Base-by-base conservation (phyloP, 768 basidiomycete species). In the Pulveroboletus frians region DNA sequence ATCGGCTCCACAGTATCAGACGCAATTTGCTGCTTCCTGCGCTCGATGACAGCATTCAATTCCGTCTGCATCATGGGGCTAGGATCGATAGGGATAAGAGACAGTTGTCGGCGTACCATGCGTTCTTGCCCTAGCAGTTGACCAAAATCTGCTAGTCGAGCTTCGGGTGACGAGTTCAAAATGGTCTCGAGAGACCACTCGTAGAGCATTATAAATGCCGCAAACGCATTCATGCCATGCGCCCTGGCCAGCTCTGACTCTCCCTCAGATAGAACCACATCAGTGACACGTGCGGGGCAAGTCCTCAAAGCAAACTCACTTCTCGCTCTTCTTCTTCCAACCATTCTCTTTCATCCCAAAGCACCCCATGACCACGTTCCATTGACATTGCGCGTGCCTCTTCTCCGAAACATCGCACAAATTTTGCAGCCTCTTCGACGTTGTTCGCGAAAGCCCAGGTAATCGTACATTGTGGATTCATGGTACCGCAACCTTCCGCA, bases 201-300 rank as follows among this genome's bases (percentile, higher is more conserved):
- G 45, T 73, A 79, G 2, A 88, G 67, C 49, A 90, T 75, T 4
- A 83, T 66, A n/a, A 77, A 74, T 6, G 88, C 81, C 1, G 81
- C 80, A 60, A 88, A 86, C 6, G 71, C 66, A 50, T 90, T 90
- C 79, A 90, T 81, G 14, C 84, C 83, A 5, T 72, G 67, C 9
- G 79, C 70, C 1, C 64, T 60, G 0, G 79, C 76, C 41, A 91
- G 68, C 54, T 79, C 74, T 23, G 70, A 69, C 53, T 89, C 87
- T 31, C 81, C 79, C 85, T 88, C 60, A 20, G 31, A 44, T 46
- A 9, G 42, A 50, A 21, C 27, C 46, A 47, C 34, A 47, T 55
- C 45, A 54, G 40, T 40, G 15, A 13, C 54, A 55, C 54, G 52
- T 63, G 54, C 11, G 41, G 11, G 18, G 14, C 15, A 21, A 50